phyloP scores from a whole-genome alignment of 2,329 filamentous ascomycete genomes.

The Sporothrix globosa region DNA sequence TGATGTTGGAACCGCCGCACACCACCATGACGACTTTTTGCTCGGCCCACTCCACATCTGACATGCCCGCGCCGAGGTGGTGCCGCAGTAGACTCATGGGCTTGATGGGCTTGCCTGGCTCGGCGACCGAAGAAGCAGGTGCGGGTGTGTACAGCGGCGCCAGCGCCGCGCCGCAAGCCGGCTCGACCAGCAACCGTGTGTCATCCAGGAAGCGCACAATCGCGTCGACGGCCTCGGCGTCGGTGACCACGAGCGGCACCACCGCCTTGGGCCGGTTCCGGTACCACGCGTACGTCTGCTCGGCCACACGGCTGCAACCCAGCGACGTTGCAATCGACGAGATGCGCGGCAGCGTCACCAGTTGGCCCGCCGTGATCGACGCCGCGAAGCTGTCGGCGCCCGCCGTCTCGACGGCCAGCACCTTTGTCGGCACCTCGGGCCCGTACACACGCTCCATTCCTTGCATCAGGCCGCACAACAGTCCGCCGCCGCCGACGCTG shows the following conservation, averaged over 20 bases:
- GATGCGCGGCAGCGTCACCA: slow-evolving; percentile 68
- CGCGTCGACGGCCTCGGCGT: slow-evolving; percentile 78
- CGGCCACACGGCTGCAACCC: slow-evolving; percentile 68
- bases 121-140: not conserved
- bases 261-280: slow-evolving; percentile 49
- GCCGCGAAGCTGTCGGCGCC: slow-evolving; percentile 69
- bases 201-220: slow-evolving; percentile 80
- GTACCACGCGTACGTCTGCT: slow-evolving; percentile 62
- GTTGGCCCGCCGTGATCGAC: slow-evolving; percentile 55
- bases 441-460: slow-evolving; percentile 55
- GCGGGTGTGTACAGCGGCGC: slow-evolving; percentile 63
- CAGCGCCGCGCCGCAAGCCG: slow-evolving; percentile 80
- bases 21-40: slow-evolving; percentile 82
- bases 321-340: slow-evolving; percentile 72
- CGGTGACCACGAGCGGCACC: slow-evolving; percentile 65
- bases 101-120: not conserved
- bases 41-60: slow-evolving; percentile 61
- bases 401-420: slow-evolving; percentile 72
- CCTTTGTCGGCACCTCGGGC: slow-evolving; percentile 35
- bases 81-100: slow-evolving; percentile 52
- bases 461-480: slow-evolving; percentile 69
- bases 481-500: slow-evolving; percentile 71
- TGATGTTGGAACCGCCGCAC: slow-evolving; percentile 76
- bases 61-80: slow-evolving; percentile 57
- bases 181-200: slow-evolving; percentile 78